A percentile compares a stretch with the other conserved stretches of the same genome.
phyloP scores from a whole-genome alignment of 441 rosid species.

The Gossypium gossypioides region DNA sequence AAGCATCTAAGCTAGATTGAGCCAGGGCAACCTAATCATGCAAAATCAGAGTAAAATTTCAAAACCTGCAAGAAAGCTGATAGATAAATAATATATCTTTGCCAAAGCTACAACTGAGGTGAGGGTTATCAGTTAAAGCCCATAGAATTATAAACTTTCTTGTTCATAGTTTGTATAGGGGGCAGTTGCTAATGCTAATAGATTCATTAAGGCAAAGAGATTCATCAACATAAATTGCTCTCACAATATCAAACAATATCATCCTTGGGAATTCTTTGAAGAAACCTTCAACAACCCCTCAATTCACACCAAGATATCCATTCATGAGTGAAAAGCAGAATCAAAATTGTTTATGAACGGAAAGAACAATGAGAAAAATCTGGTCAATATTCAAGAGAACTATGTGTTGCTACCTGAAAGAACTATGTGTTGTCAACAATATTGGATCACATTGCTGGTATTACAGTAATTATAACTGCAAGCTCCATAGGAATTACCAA shows the following conservation, averaged over 20 bases:
- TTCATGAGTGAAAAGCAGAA: background rate
- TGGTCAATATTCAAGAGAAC: too few relatives aligned
- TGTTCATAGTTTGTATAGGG: background rate
- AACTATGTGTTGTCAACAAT: too few relatives aligned
- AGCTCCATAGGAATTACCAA: background rate
- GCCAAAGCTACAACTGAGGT: background rate
- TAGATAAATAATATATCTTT: background rate
- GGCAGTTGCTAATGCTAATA: background rate
- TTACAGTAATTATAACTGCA: background rate
- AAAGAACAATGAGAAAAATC: too few relatives aligned
- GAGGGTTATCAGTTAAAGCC: background rate
- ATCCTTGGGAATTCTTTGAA: background rate
- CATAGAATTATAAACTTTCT: background rate
- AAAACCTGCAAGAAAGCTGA: constrained; percentile 10
- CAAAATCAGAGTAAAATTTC: background rate
- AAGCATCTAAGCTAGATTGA: constrained; percentile 73
- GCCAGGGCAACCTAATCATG: constrained; percentile 67
- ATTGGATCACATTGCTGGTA: background rate
- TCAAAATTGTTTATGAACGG: too few relatives aligned
- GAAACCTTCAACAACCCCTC: too few relatives aligned
- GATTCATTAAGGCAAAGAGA: background rate
- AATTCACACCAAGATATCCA: too few relatives aligned
- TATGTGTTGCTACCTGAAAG: too few relatives aligned
- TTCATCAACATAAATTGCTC: background rate
- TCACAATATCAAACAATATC: background rate